These are phyloP conservation scores for Phyllosticta paracitricarpa DNA, from an alignment of 2,329 filamentous ascomycete species.

Conservation along the genomic window DNA sequence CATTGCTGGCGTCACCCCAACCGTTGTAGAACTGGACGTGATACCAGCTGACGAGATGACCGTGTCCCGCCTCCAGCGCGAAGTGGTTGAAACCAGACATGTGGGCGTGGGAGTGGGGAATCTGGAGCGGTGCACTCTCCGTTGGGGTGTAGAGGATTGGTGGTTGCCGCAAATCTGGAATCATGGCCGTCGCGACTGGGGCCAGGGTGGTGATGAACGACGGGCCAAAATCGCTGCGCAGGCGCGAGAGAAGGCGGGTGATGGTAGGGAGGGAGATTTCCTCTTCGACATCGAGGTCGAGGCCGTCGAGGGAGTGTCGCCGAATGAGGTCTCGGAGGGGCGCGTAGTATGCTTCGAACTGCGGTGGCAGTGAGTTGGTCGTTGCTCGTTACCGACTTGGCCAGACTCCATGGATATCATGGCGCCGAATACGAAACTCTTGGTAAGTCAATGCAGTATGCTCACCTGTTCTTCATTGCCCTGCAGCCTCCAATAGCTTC, in stretches of 20 bases:
- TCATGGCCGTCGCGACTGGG: conserved; percentile 67
- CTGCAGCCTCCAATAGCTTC: conserved; percentile 50
- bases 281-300: conserved; percentile 52
- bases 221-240: conserved; percentile 54
- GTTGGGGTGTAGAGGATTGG: conserved; percentile 13
- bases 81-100: conserved; percentile 77
- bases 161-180: conserved; percentile 34
- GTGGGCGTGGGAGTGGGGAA: conserved; percentile 39
- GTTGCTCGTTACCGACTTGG: not conserved
- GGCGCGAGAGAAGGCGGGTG: conserved; percentile 39
- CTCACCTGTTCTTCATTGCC: conserved; percentile 22
- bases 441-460: conserved; percentile 1
- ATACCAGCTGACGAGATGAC: conserved; percentile 63
- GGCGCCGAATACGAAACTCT: not conserved
- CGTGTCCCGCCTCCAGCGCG: conserved; percentile 48
- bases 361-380: conserved; percentile 9
- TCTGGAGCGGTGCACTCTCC: conserved; percentile 22
- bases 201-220: conserved; percentile 71
- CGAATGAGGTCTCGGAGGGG: conserved; percentile 58
- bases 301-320: conserved; percentile 35
- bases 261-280: conserved; percentile 56
- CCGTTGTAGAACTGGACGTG: conserved; percentile 92
- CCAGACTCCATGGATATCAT: not conserved
- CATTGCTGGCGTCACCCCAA: conserved; percentile 58
- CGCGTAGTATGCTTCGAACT: conserved; percentile 64